Evolutionary conservation across 2,329 filamentous ascomycete species (phyloP), one percentile per base, ranked within the genome.

Genomic region (Epicoccum nigrum): DNA sequence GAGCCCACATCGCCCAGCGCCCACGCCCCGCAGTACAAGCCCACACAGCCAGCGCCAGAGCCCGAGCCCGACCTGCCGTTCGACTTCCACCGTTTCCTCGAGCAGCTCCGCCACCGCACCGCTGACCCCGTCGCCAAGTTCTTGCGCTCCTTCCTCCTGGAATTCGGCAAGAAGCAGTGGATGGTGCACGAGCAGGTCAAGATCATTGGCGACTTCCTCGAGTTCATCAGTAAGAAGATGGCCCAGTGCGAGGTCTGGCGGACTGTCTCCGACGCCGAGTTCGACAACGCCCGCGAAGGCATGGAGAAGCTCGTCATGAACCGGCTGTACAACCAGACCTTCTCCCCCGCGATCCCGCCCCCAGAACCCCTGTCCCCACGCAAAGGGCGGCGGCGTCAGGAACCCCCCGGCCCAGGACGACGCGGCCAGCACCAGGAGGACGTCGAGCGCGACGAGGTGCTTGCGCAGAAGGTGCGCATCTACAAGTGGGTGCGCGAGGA

Each of bases 221-320:
- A 92, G 35, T 99, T 99, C 67, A 99, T 99, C 58, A 89, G 90
- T 45, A 96, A 96, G 76, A 97, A 97, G 78, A 99, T 99, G 95
- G 91, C 88, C 12, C 84, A 91, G 59, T 99, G 94, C 68, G 94
- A 99, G 56, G 91, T 99, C 3, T 99, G 94, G 94, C 86, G 90
- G 50, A 90, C 94, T 27, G 90, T 97, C 0, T 96, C 92, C 0
- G 94, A 99, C 71, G 90, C 90, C 30, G 94, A 99, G 68, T 99
- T 99, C 64, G 94, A 99, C 74, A 99, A 99, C 73, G 94, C 94
- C 12, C 86, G 92, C 62, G 94, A 99, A 76, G 94, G 94, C 27
- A 99, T 99, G 94, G 94, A 99, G 77, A 99, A 99, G 73, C 82
- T 99, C 4, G 95, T 99, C 60, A 99, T 99, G 95, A 99, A 99